Evolutionary conservation across 768 basidiomycete species (phyloP), one percentile per base, ranked within the genome.

Genomic region (Rhodotorula diobovata): DNA sequence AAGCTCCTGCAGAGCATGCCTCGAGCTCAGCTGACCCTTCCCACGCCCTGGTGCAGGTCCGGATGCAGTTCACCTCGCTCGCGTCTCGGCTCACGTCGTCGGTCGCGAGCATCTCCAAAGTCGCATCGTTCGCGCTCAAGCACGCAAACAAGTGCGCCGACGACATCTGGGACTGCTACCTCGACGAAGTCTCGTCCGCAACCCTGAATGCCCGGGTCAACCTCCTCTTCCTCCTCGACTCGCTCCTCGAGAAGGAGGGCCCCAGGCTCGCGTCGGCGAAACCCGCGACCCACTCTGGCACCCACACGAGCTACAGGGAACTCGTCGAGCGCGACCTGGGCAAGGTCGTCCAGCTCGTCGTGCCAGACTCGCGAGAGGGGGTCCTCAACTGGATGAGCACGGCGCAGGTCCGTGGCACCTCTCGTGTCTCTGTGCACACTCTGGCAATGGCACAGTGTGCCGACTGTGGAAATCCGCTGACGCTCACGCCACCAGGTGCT

Each of bases 111-210:
- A 82, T 82, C 67, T 80, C 81, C 53, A 82, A 80, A 63, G 81
- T 83, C 51, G 81, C 82, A 35, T 63, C 77, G 4, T 83, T 79
- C 68, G 81, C 81, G 14, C 72, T 82, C 50, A 81, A 80, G 50
- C 80, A 83, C 72, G 80, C 80, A 1, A 43, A 76, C 4, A 73
- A 77, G 46, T 81, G 79, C 51, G 80, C 79, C 8, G 81, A 82
- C 61, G 83, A 83, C 72, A 76, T 83, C 7, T 83, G 83, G 83
- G 82, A 82, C 63, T 82, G 81, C 68, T 76, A 82, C 51, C 67
- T 81, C 45, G 82, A 83, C 66, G 81, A 83, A 71, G 79, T 79
- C 63, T 77, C 77, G 32, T 78, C 80, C 75, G 79, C 79, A 50
- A 77, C 77, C 18, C 73, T 83, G 34, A 83, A 83, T 74, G 77